phyloP scores from a whole-genome alignment of 176 grass and related monocot species.

The Bolboschoenus planiculmis region DNA sequence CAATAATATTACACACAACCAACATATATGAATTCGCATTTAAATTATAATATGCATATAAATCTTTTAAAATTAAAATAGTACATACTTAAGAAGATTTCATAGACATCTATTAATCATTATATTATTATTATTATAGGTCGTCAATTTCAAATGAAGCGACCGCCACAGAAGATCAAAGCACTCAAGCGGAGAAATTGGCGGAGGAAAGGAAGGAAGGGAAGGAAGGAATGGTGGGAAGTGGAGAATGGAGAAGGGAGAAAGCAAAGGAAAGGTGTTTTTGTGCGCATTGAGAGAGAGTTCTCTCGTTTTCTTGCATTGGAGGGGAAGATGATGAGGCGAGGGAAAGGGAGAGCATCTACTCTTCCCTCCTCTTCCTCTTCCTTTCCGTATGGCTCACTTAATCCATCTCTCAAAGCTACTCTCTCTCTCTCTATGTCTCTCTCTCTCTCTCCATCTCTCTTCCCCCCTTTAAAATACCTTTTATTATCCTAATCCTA shows the following conservation, averaged over 20 bases:
- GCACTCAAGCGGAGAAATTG: background rate
- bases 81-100: too few relatives aligned
- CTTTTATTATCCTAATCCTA: slow-evolving; percentile 14
- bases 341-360: slow-evolving; percentile 15
- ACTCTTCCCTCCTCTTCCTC: slow-evolving; percentile 2
- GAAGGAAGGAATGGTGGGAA: background rate
- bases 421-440: background rate
- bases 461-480: background rate
- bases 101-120: too few relatives aligned
- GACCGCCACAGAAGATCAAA: slow-evolving; percentile 1
- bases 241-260: slow-evolving; percentile 10
- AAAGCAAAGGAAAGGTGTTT: slow-evolving; percentile 8
- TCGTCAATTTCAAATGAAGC: too few relatives aligned
- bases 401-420: slow-evolving; percentile 28
- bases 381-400: slow-evolving; percentile 21
- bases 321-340: slow-evolving; percentile 3
- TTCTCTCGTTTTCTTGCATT: slow-evolving; percentile 17
- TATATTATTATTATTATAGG: too few relatives aligned
- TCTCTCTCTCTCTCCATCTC: background rate
- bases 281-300: too few relatives aligned
- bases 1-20: too few relatives aligned
- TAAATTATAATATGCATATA: too few relatives aligned
- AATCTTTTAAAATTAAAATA: too few relatives aligned
- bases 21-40: too few relatives aligned
- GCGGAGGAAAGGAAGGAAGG: slow-evolving; percentile 8